Conservation (phyloP, 306 rosid genomes). For the Vigna nakashimae region DNA sequence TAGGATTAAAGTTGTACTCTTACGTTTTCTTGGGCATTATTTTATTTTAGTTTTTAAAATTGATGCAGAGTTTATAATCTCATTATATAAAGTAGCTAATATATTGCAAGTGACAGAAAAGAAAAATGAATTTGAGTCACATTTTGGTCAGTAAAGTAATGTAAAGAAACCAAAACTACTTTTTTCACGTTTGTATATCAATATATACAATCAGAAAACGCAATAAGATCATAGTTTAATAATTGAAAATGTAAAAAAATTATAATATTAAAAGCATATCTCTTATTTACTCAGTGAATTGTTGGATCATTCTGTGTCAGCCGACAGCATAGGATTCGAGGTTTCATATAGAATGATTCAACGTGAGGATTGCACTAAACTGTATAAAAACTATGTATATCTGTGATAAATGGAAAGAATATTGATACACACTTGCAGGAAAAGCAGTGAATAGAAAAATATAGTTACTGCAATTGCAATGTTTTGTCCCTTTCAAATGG, state of each 20-base stretch:
- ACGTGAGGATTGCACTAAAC: not conserved
- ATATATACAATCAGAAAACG: not conserved
- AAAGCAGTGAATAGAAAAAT: slow-evolving; percentile 23
- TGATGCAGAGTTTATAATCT: not conserved
- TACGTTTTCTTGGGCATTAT: no score
- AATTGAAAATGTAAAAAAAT: not conserved
- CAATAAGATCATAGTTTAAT: not conserved
- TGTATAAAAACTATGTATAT: not conserved
- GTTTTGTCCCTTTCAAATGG: slow-evolving; percentile 37
- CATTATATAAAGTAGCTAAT: not conserved
- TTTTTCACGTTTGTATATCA: not conserved
- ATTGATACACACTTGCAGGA: slow-evolving; percentile 10
- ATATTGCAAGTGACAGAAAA: not conserved
- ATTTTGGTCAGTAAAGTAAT: not conserved
- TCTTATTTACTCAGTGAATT: slow-evolving; percentile 45
- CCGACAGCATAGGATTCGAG: slow-evolving; percentile 15
- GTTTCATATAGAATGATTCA: slow-evolving; percentile 34
- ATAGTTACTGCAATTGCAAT: slow-evolving; percentile 30
- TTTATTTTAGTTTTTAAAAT: no score
- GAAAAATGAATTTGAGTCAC: not conserved
- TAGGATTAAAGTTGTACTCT: no score
- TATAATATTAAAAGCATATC: no score
- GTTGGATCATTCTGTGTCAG: slow-evolving; percentile 45
- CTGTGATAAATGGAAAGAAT: slow-evolving; percentile 12
- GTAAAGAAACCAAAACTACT: not conserved